Base-by-base conservation (phyloP, 179 eudicot genomes). In the Actinidia arguta region DNA sequence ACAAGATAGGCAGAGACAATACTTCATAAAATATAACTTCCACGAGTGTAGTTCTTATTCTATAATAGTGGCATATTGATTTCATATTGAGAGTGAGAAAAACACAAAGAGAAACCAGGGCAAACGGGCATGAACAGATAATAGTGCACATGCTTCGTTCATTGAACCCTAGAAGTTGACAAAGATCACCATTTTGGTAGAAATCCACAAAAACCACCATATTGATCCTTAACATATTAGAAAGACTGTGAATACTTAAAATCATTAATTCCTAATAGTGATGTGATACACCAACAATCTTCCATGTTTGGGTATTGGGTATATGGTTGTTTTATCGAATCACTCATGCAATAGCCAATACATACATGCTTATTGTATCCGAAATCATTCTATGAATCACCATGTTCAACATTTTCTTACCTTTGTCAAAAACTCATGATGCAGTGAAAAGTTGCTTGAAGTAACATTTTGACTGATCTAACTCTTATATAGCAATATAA, bases 401-500 rank as follows among this genome's bases (percentile, higher is more conserved):
- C 12, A 58, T 76, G 13, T 27, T 31, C 20, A 42, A 56, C 14
- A 6, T 76, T 39, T 58, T 31, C 1, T 22, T 39, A 12, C 51
- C 51, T 74, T 51, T 0, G 0, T 58, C 73, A 68, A 22, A 10
- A 14, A 4, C 6, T 59, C 0, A 42, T n/a, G 13, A 76, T 31
- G 78, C 14, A 56, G 14, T 12, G n/a, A 59, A 42, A 42, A n/a
- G 69, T 76, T 76, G 69, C 13, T 76, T n/a, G 55, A 12, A 22
- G 68, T 50, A 44, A 24, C 39, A 31, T 24, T 12, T 44, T 58
- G 61, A 46, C 68, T 16, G 13, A 46, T 46, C 20, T 47, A 76
- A 76, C 55, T 25, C 25, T 25, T 13, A 13, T n/a, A 2, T 44
- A 61, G 14, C n/a, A 24, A 11, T 36, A 17, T 54, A 18, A 54